Conservation (phyloP, 75 land plant genomes). For the Sequoia sempervirens region DNA sequence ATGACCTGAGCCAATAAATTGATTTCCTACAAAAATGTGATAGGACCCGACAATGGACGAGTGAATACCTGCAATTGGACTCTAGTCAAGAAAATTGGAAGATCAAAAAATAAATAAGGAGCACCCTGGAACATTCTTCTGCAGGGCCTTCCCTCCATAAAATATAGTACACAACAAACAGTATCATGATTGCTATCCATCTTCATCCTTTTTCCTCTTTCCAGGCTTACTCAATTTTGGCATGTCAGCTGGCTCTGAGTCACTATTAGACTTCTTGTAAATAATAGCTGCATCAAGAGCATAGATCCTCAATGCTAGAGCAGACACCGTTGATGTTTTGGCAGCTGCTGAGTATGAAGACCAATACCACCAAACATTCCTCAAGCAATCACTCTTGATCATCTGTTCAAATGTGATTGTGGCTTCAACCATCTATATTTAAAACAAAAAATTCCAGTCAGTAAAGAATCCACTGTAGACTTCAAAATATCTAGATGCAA, state of each 20-base stretch:
- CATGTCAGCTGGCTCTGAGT: constrained; percentile 23
- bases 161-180: constrained; percentile 2
- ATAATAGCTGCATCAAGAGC: constrained; percentile 77
- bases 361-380: constrained; percentile 86
- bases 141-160: constrained; percentile 1
- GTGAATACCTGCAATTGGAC: constrained; percentile 11
- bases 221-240: constrained; percentile 19
- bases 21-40: constrained; percentile 17
- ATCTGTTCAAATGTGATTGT: constrained; percentile 67
- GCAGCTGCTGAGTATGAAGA: constrained; percentile 85
- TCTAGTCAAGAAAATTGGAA: constrained; percentile 10
- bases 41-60: constrained; percentile 5
- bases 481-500: too few species aligned
- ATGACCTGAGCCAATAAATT: constrained; percentile 16
- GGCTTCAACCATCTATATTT: constrained; percentile 78
- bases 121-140: constrained; percentile 3
- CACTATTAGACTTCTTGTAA: constrained; percentile 41
- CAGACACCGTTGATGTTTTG: constrained; percentile 58
- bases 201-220: constrained; percentile 46
- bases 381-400: constrained; percentile 72
- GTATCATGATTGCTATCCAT: constrained; percentile 15
- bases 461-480: constrained; percentile 5
- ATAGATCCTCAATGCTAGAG: constrained; percentile 74
- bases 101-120: constrained; percentile 8
- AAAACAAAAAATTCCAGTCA: not conserved